phyloP scores from a whole-genome alignment of 768 basidiomycete genomes.

The Exidia glandulosa region DNA sequence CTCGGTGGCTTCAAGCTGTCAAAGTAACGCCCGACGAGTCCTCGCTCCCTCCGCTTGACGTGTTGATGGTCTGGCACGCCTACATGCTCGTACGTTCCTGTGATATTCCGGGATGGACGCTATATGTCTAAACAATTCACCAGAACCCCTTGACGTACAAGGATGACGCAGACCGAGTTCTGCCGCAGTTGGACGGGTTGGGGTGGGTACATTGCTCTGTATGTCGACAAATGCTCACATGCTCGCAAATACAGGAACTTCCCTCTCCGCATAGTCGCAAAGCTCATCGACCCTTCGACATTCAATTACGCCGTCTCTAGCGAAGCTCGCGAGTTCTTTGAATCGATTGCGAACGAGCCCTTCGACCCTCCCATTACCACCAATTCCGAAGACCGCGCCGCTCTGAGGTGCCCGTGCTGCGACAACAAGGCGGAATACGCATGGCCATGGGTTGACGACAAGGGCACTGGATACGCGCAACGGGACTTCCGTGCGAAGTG shows the following conservation, averaged over 20 bases:
- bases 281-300: too few relatives aligned
- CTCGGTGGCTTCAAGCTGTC: not conserved
- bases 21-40: not conserved
- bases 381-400: too few relatives aligned
- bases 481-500: not conserved
- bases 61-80: not conserved
- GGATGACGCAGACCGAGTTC: not conserved
- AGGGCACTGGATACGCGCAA: not conserved
- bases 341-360: too few relatives aligned
- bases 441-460: not conserved
- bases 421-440: not conserved
- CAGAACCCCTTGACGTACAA: not conserved
- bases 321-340: too few relatives aligned
- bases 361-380: too few relatives aligned
- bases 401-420: not conserved
- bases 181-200: not conserved
- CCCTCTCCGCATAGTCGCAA: too few relatives aligned
- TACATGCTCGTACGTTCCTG: not conserved
- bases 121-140: not conserved
- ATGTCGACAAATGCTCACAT: too few relatives aligned
- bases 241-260: too few relatives aligned
- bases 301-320: too few relatives aligned
- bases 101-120: not conserved
- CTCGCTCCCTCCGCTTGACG: not conserved
- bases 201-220: not conserved